A percentile compares a stretch with the other conserved stretches of the same genome.
These are phyloP conservation scores for Nemania serpens DNA, from an alignment of 2,329 filamentous ascomycete genomes.

Conservation along the genomic window DNA sequence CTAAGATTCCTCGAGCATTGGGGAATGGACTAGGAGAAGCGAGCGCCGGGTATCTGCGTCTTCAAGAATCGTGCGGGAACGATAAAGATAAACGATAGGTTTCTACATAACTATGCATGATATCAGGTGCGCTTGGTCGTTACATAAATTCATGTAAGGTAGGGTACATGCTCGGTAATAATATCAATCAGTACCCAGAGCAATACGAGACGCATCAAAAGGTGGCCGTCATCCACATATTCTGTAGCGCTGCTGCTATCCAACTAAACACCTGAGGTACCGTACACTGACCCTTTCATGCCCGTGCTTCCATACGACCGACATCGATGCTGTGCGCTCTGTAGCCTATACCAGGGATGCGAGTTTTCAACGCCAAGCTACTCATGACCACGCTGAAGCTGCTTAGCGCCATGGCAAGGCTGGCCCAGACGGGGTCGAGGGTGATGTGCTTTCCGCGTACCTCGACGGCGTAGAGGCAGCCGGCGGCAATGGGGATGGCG, in stretches of 20 bases:
- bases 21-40: no score
- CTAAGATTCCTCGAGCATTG: no score
- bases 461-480: constrained; percentile 68
- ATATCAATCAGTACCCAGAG: neutral
- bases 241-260: neutral
- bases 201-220: neutral
- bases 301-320: neutral
- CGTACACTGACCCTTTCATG: neutral
- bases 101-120: neutral
- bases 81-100: neutral
- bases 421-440: constrained; percentile 83
- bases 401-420: constrained; percentile 89
- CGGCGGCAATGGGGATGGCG: constrained; percentile 80
- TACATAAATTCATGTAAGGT: neutral
- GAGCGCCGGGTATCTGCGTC: no score
- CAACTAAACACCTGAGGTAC: neutral
- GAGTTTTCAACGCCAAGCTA: constrained; percentile 70
- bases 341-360: constrained; percentile 44
- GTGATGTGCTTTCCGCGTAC: constrained; percentile 60
- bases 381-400: constrained; percentile 87
- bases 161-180: neutral
- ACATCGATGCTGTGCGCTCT: constrained; percentile 24
- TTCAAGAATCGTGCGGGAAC: neutral
- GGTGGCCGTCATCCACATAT: neutral
- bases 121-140: neutral